These are phyloP conservation scores for Alternaria infectoria DNA, from an alignment of 2,329 filamentous ascomycete species.

Conservation along the genomic window DNA sequence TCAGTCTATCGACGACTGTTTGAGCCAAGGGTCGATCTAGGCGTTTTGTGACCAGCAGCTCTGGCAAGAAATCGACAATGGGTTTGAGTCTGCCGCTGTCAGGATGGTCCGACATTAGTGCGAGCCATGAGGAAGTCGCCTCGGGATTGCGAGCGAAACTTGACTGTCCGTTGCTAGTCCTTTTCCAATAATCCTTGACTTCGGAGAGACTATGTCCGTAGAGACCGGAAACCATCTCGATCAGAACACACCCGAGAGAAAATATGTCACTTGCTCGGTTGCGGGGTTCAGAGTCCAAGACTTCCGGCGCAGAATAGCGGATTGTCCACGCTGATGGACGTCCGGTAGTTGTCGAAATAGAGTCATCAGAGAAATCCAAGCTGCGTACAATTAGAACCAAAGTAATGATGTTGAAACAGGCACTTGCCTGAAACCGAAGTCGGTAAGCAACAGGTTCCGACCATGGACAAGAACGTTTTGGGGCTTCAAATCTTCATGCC, in stretches of 20 bases:
- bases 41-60: background rate
- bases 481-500: background rate
- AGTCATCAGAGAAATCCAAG: background rate
- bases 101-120: background rate
- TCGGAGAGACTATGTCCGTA: background rate
- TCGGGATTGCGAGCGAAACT: background rate
- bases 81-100: background rate
- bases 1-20: fast-evolving
- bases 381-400: background rate
- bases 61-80: background rate
- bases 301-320: background rate
- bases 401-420: too few species aligned
- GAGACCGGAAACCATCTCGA: background rate
- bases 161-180: background rate
- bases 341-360: background rate
- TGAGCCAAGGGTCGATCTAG: background rate
- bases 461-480: background rate
- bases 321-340: background rate
- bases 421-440: background rate
- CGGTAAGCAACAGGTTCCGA: background rate
- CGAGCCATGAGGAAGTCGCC: background rate
- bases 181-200: background rate
- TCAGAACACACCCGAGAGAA: background rate
- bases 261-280: background rate
- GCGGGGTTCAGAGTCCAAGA: background rate